phyloP scores from a whole-genome alignment of 129 eudicot species.

The Flaveria brownii region DNA sequence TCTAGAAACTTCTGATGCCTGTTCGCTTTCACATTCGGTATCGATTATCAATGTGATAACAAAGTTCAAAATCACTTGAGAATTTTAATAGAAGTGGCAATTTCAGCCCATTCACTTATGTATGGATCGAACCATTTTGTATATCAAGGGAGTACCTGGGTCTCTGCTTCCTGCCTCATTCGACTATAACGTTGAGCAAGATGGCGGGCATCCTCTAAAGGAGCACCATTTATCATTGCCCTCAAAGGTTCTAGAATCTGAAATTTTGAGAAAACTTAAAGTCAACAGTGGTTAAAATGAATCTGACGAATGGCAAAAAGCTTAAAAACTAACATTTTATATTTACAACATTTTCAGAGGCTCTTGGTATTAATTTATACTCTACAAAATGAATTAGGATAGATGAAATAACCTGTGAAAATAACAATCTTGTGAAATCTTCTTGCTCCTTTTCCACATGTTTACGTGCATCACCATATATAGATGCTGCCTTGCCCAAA shows the following conservation, averaged over 20 bases:
- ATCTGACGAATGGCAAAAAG: not conserved
- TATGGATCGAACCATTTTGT: not conserved
- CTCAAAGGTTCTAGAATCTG: constrained; percentile 94
- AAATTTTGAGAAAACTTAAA: not conserved
- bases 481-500: constrained; percentile 80
- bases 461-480: constrained; percentile 97
- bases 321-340: not conserved
- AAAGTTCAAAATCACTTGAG: constrained; percentile 18
- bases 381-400: not conserved
- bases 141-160: constrained; percentile 58
- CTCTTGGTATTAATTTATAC: not conserved
- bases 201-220: constrained; percentile 99
- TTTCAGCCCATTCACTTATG: not conserved
- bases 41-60: constrained; percentile 32
- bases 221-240: constrained; percentile 84
- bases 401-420: constrained; percentile 62
- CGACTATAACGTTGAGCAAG: constrained; percentile 96
- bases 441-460: constrained; percentile 97
- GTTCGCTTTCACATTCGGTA: constrained; percentile 45
- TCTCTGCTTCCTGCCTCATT: constrained; percentile 99
- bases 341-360: constrained; percentile 9
- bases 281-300: constrained; percentile 13
- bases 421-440: constrained; percentile 69
- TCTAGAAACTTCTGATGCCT: constrained; percentile 92
- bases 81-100: not conserved